phyloP scores from a whole-genome alignment of 306 rosid genomes.

The Fagus sylvatica region DNA sequence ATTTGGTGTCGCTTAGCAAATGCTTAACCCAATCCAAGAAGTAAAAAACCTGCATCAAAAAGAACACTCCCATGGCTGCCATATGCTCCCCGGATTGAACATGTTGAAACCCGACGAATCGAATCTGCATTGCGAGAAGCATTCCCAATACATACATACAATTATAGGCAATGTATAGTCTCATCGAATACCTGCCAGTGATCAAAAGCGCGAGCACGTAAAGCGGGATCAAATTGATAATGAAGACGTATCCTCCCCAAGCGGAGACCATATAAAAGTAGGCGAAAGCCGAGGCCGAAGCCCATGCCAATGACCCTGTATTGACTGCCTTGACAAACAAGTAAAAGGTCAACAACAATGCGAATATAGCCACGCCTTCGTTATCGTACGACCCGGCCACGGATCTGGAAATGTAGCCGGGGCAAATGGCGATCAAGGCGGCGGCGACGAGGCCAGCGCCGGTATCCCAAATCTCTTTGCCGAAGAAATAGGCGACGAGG shows the following conservation, averaged over 20 bases:
- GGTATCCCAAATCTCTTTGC: constrained; percentile 91
- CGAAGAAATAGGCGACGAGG: constrained; percentile 86
- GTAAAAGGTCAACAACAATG: constrained; percentile 74
- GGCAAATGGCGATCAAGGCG: constrained; percentile 88
- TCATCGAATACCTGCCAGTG: constrained; percentile 88
- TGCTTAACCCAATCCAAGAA: constrained; percentile 95
- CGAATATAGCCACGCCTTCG: constrained; percentile 97
- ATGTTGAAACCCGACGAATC: constrained; percentile 97
- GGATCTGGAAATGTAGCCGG: constrained; percentile 92
- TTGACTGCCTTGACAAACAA: constrained; percentile 94
- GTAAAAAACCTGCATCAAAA: constrained; percentile 94
- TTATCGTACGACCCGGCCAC: constrained; percentile 97
- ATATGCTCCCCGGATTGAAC: constrained; percentile 99
- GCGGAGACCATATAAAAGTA: constrained; percentile 99
- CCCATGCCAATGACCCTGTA: constrained; percentile 91
- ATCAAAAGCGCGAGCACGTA: constrained; percentile 84
- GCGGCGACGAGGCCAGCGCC: constrained; percentile 98
- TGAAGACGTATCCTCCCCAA: constrained; percentile 98
- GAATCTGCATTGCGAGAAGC: constrained; percentile 98
- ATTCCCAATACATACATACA: constrained; percentile 90
- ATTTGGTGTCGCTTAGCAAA: constrained; percentile 66
- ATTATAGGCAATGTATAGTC: constrained; percentile 89
- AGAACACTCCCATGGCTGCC: constrained; percentile 99
- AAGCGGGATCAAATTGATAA: constrained; percentile 80
- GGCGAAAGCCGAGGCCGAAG: constrained; percentile 88